Conservation (phyloP, 805 yeast species). For the Cephaloascus albidus region DNA sequence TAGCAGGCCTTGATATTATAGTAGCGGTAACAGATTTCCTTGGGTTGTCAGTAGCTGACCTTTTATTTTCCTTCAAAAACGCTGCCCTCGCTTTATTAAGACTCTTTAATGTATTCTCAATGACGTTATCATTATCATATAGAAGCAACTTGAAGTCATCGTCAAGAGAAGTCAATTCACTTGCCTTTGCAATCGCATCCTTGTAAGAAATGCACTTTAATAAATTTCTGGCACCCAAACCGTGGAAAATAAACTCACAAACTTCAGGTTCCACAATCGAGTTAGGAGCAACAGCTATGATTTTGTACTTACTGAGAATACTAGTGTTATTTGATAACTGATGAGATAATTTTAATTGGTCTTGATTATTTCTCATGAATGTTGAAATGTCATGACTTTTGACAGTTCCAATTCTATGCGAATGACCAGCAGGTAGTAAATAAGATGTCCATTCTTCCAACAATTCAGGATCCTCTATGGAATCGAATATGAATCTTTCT, state of each 20-base stretch:
- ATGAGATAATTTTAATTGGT: constrained; percentile 16
- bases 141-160: constrained; percentile 9
- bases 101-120: constrained; percentile 1
- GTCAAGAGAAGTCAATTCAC: neutral
- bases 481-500: constrained; percentile 43
- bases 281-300: constrained; percentile 25
- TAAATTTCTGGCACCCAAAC: constrained; percentile 31
- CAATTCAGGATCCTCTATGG: constrained; percentile 20
- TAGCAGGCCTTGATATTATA: constrained; percentile 1
- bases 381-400: constrained; percentile 40
- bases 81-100: neutral
- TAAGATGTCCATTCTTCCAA: constrained; percentile 39
- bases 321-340: constrained; percentile 33
- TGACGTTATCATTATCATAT: constrained; percentile 14
- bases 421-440: constrained; percentile 66
- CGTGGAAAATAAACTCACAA: constrained; percentile 31
- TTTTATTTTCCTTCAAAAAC: neutral
- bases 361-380: constrained; percentile 28
- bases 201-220: neutral
- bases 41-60: neutral
- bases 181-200: neutral
- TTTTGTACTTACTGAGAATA: constrained; percentile 19
- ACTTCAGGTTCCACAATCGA: constrained; percentile 16
- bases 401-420: constrained; percentile 30
- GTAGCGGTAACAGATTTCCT: constrained; percentile 1